These are phyloP conservation scores for Schizopora paradoxa DNA, from an alignment of 1,284 basidiomycete species.

Conservation along the genomic window DNA sequence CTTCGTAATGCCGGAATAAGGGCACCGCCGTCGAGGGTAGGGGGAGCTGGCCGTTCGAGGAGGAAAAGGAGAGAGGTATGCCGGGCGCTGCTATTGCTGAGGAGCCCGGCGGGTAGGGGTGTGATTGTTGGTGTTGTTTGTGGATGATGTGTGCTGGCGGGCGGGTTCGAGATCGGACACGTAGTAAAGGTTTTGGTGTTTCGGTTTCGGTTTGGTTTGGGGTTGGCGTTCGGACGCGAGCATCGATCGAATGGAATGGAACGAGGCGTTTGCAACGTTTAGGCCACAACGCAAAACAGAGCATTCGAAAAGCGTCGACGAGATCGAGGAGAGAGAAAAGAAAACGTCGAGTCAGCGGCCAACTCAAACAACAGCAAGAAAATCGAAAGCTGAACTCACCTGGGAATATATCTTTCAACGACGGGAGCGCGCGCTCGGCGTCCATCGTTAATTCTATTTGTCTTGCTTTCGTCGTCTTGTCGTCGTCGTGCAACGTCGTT, in stretches of 20 bases:
- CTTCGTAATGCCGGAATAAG: no score
- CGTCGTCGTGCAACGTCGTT: no score
- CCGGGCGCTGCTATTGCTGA: no score
- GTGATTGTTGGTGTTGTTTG: no score
- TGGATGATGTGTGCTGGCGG: neutral
- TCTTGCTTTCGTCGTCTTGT: no score
- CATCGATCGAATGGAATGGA: constrained; percentile 8
- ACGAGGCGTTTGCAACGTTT: neutral
- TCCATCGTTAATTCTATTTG: no score
- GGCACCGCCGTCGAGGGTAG: no score
- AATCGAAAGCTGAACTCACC: constrained; percentile 5
- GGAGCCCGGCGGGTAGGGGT: no score
- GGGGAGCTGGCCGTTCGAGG: no score
- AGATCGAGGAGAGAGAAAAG: neutral
- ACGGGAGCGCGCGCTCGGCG: constrained; percentile 10
- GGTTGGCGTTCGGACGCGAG: neutral
- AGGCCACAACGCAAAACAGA: no score
- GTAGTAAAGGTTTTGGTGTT: neutral
- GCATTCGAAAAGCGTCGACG: no score
- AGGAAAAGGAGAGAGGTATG: no score
- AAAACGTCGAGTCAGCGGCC: neutral
- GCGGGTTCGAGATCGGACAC: neutral
- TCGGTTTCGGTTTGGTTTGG: neutral
- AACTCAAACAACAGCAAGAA: neutral
- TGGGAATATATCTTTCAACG: constrained; percentile 15